Base-by-base conservation (phyloP, 2,329 filamentous ascomycete species). In the Coniochaeta sp. region DNA sequence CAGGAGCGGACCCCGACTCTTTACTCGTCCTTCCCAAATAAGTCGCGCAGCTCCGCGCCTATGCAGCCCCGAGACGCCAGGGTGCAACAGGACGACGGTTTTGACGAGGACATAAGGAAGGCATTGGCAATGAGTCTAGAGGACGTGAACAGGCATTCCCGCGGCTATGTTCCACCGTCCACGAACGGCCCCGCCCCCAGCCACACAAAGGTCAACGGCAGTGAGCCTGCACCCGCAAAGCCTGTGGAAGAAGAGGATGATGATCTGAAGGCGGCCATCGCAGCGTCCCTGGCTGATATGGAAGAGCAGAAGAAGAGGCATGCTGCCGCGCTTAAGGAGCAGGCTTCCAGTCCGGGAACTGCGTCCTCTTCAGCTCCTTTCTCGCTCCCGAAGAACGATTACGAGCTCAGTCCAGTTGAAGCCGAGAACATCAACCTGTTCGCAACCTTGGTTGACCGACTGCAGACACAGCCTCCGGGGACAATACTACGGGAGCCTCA, bases 391-490 rank as follows among this genome's bases (percentile, higher is more conserved):
- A 96, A 93, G 77, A 96, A 93, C 68, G 91, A 97, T 67, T 96
- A 97, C 71, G 95, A 99, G 75, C 81, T 99, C 59, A 96, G 91
- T 0, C 88, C 91, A 0, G 89, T 96, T 0, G 95, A 99, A 74
- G 92, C 93, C 0, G 95, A 99, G 73, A 98, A 98, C 67, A 99
- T 99, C 72, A 96, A 96, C 69, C 79, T 99, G 1, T 98, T 99
- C 70, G 83, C 95, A 0, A 97, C 95, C 0, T 78, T 99, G 40
- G 95, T 99, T 12, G 95, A 99, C 71, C 87, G 96, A 36, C 77
- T 99, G 44, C 93, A 98, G 72, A 95, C 96, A 62, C 95, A 99
- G 69, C 91, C 95, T 0, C 93, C 93, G 0, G 95, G 95, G 0
- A 98, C 95, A 0, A 97, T 99, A 59, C 76, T 99, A n/a, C 84